A percentile compares a stretch with the other conserved stretches of the same genome.
Conservation (phyloP, 2,329 filamentous ascomycete genomes). For the Colletotrichum eleusines region DNA sequence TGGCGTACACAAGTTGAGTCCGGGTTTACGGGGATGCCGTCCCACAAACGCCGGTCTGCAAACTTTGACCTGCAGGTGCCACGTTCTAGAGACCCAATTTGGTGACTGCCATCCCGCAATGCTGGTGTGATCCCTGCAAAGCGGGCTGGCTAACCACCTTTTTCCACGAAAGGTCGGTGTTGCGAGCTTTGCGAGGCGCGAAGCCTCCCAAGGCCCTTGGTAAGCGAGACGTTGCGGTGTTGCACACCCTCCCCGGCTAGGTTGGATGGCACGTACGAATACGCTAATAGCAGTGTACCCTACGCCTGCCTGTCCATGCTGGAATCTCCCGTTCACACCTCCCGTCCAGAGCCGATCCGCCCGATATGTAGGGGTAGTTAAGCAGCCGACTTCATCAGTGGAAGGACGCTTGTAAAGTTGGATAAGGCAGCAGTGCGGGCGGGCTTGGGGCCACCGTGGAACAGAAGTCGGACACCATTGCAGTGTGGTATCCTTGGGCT, state of each 20-base stretch:
- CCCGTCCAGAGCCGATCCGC: background rate
- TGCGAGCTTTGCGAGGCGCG: conserved; percentile 15
- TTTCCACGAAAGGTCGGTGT: conserved; percentile 31
- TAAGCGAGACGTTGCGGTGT: background rate
- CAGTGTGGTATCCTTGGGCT: background rate
- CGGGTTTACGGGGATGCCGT: conserved; percentile 11
- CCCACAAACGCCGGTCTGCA: conserved; percentile 8
- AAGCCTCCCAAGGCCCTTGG: conserved; percentile 1
- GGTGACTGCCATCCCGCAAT: conserved; percentile 19
- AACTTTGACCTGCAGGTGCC: conserved; percentile 11
- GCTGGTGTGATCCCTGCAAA: conserved; percentile 20
- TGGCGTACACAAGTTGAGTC: conserved; percentile 8
- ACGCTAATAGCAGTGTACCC: no score
- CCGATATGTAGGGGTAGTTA: background rate
- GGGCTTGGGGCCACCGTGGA: background rate
- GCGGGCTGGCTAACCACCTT: background rate
- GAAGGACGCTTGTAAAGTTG: background rate
- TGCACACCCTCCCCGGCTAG: background rate
- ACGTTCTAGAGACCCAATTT: conserved; percentile 15
- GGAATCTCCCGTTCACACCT: background rate
- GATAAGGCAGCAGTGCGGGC: no score
- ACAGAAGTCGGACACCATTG: no score
- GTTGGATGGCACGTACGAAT: background rate
- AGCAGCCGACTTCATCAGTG: background rate
- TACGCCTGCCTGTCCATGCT: background rate